phyloP scores from a whole-genome alignment of 345 rosid genomes.

The Nephelium lappaceum region DNA sequence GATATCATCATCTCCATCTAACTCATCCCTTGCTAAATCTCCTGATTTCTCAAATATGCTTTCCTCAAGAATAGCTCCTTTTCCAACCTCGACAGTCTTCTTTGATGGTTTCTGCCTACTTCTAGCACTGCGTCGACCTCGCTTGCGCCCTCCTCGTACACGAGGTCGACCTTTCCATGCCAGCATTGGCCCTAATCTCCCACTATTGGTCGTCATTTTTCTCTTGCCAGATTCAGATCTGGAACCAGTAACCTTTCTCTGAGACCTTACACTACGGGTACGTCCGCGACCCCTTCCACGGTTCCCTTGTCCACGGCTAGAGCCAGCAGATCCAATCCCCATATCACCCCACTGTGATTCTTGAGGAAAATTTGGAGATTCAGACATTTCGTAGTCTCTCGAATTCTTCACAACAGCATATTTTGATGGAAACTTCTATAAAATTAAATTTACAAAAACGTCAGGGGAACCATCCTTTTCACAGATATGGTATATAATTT shows the following conservation, averaged over 20 bases:
- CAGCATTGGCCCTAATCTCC: slow-evolving; percentile 28
- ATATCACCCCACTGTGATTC: slow-evolving; percentile 57
- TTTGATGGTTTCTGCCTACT: slow-evolving; percentile 52
- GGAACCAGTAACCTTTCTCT: slow-evolving; percentile 34
- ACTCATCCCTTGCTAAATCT: slow-evolving; percentile 25
- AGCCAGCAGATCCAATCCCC: slow-evolving; percentile 36
- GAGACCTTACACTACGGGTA: slow-evolving; percentile 48
- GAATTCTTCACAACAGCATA: slow-evolving; percentile 36
- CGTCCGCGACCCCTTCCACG: slow-evolving; percentile 51
- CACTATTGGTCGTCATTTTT: slow-evolving; percentile 28
- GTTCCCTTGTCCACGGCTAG: slow-evolving; percentile 46
- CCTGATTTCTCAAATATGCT: slow-evolving; percentile 24
- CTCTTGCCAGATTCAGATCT: slow-evolving; percentile 53
- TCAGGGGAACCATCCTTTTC: slow-evolving; percentile 2
- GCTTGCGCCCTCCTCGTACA: slow-evolving; percentile 51
- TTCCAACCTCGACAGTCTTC: slow-evolving; percentile 34
- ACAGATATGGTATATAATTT: background rate
- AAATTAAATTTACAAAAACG: background rate
- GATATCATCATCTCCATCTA: slow-evolving; percentile 44
- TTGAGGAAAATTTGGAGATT: slow-evolving; percentile 38
- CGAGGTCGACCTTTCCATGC: slow-evolving; percentile 53
- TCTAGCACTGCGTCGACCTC: slow-evolving; percentile 52
- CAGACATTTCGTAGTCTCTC: slow-evolving; percentile 31
- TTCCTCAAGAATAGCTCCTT: slow-evolving; percentile 24
- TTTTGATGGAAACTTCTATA: slow-evolving; percentile 45